phyloP scores from a whole-genome alignment of 164 flowering plant species.

The Berberis vulgaris region DNA sequence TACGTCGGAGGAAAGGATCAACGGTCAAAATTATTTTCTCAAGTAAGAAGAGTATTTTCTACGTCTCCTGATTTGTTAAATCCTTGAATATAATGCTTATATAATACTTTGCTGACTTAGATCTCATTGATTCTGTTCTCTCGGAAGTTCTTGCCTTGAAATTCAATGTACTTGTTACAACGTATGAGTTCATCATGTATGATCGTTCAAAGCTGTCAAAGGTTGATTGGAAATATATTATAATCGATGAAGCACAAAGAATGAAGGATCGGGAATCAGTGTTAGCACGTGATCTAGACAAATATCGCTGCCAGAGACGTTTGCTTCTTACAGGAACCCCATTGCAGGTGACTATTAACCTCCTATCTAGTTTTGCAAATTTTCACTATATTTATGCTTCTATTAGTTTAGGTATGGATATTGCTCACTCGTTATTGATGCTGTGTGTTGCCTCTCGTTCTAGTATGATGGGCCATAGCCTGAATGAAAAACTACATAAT shows the following conservation, averaged over 20 bases:
- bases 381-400: too few species aligned
- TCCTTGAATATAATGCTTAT: background rate
- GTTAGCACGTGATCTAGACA: conserved; percentile 95
- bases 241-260: conserved; percentile 98
- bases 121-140: conserved; percentile 3
- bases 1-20: conserved; percentile 96
- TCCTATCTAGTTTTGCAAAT: too few species aligned
- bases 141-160: conserved; percentile 96
- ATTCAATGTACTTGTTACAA: conserved; percentile 95
- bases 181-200: conserved; percentile 95
- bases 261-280: conserved; percentile 99
- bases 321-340: conserved; percentile 97
- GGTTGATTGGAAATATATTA: conserved; percentile 95
- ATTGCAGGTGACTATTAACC: conserved; percentile 49
- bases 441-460: too few species aligned
- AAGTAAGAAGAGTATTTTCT: conserved; percentile 36
- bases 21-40: conserved; percentile 83
- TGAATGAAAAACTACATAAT: too few species aligned
- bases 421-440: too few species aligned
- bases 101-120: conserved; percentile 6
- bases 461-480: too few species aligned
- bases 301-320: conserved; percentile 93
- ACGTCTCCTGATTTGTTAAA: background rate
- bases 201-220: conserved; percentile 92
- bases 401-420: too few species aligned